Evolutionary conservation across 139 green algal species (phyloP).

Genomic region (Chlamydomonas eustigma): DNA sequence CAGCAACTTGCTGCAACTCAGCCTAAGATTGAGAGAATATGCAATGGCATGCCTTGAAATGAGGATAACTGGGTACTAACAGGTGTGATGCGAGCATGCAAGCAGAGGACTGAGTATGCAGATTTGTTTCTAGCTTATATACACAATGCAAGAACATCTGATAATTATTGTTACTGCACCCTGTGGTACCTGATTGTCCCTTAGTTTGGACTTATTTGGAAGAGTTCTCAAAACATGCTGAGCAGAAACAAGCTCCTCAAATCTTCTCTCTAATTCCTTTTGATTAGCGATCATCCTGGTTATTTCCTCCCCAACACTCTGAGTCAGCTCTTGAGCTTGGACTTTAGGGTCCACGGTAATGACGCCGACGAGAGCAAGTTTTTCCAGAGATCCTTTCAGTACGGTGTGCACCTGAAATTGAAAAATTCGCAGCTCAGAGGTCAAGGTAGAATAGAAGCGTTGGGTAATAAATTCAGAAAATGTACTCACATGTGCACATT

Average conservation of each 20-base stretch:
- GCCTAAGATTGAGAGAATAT: too few species aligned
- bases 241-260: constrained; percentile 57
- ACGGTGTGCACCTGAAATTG: constrained; percentile 52
- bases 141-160: too few species aligned
- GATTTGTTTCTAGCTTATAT: too few species aligned
- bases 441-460: background rate
- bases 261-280: constrained; percentile 63
- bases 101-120: too few species aligned
- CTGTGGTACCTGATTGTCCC: constrained; percentile 55
- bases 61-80: too few species aligned
- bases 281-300: constrained; percentile 67
- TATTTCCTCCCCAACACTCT: constrained; percentile 73
- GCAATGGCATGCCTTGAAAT: too few species aligned
- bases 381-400: constrained; percentile 49
- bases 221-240: constrained; percentile 52
- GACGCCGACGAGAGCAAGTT: constrained; percentile 50
- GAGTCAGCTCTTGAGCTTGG: constrained; percentile 63
- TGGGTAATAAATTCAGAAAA: background rate
- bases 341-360: constrained; percentile 61
- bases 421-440: background rate
- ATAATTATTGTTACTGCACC: too few species aligned
- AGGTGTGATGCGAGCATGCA: too few species aligned
- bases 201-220: constrained; percentile 67
- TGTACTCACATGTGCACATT: background rate
- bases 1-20: constrained; percentile 61